Conservation (phyloP, 164 flowering plant species). For the Vitis vinifera region ASM3070453v1 NC_081807.1:2980501-2981000, state of each 20-base stretch:
- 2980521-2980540: not conserved
- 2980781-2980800: not conserved
- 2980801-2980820: not conserved
- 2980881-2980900: no score
- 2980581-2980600: not conserved
- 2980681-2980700: not conserved
- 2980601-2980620: not conserved
- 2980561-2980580: not conserved
- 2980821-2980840: no score
- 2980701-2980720: not conserved
- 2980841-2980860: no score
- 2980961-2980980: no score
- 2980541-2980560: not conserved
- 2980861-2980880: no score
- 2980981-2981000: no score
- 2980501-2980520: not conserved
- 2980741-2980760: not conserved
- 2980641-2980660: not conserved
- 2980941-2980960: no score
- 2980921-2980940: no score
- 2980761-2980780: not conserved
- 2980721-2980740: not conserved
- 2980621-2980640: no score
- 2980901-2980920: no score
- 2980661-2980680: not conserved